Evolutionary conservation across 345 rosid species (phyloP), one percentile per base, ranked within the genome.

Genomic region (Populus alba): DNA sequence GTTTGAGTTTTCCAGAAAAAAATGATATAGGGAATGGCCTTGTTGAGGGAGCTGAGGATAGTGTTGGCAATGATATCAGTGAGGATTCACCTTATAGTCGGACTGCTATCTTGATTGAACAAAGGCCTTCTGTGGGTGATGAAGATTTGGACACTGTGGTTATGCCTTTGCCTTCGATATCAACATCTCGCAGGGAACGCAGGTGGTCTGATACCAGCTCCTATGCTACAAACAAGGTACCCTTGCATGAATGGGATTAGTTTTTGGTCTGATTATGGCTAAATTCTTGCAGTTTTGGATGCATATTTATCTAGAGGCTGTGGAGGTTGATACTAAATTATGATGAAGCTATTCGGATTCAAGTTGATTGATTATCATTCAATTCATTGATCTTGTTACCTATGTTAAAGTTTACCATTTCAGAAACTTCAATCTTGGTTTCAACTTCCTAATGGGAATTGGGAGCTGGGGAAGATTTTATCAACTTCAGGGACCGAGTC

Each of bases 351-450:
- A 27, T 33, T 47, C 29, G 15, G 18, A 68, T 75, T 55, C 22
- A 33, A 12, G 20, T 25, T 49, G 45, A 41, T 15, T 31, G 33
- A 47, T 71, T 51, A 37, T 47, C 55, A 7, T 69, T 51, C 43
- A 17, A 49, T 51, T 70, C 27, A n/a, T 70, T 74, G 62, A 70
- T 79, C 43, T 74, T 43, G 51, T 80, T 79, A 33, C 77, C 72
- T 68, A 27, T 66, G 66, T 68, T 35, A 41, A 81, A 63, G 61
- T 87, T 82, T 69, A 77, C 70, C 70, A 78, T 83, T 80, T 81
- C 91, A 92, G 98, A 90, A 90, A 80, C 88, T 89, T 75, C 99
- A 94, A 38, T 89, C 93, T 74, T 96, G 98, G 98, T 80, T 87
- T 86, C 97, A 88, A 89, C 94, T 87, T 83, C 86, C 97, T 70